Conservation (phyloP, 2,329 filamentous ascomycete species). For the Aspergillus fumigatus region DNA sequence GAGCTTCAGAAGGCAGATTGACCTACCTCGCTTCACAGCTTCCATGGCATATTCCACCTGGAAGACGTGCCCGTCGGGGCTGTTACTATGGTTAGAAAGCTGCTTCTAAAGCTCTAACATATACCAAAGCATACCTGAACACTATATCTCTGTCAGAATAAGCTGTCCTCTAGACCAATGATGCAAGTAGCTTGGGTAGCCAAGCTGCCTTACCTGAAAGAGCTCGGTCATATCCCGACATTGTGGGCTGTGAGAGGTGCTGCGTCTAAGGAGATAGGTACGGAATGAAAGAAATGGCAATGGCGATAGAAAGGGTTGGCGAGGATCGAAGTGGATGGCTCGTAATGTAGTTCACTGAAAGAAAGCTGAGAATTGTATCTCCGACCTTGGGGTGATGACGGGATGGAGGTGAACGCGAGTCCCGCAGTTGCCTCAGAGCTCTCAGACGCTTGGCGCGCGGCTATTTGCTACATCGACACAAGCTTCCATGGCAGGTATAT, state of each 20-base stretch:
- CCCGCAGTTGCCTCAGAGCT: conserved; percentile 25
- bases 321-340: conserved; percentile 8
- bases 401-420: conserved; percentile 23
- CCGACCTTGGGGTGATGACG: conserved; percentile 19
- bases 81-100: conserved; percentile 50
- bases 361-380: conserved; percentile 9
- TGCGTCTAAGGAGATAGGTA: background rate
- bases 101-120: conserved; percentile 10
- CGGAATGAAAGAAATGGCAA: background rate
- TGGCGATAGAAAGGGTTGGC: conserved; percentile 2
- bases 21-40: conserved; percentile 90
- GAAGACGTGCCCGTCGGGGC: conserved; percentile 98
- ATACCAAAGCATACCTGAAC: conserved; percentile 61
- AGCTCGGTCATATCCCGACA: conserved; percentile 97
- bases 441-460: conserved; percentile 22
- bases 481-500: background rate
- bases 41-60: conserved; percentile 99
- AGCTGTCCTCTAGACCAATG: conserved; percentile 9
- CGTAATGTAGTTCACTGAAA: conserved; percentile 10
- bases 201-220: conserved; percentile 73
- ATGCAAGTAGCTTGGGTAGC: conserved; percentile 27
- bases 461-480: conserved; percentile 9
- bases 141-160: conserved; percentile 56
- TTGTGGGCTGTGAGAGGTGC: conserved; percentile 32
- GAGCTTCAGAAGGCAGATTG: conserved; percentile 10